These are phyloP conservation scores for Elaeis oleifera DNA, from an alignment of 202 grass and related monocot genomes.

Conservation along the genomic window DNA sequence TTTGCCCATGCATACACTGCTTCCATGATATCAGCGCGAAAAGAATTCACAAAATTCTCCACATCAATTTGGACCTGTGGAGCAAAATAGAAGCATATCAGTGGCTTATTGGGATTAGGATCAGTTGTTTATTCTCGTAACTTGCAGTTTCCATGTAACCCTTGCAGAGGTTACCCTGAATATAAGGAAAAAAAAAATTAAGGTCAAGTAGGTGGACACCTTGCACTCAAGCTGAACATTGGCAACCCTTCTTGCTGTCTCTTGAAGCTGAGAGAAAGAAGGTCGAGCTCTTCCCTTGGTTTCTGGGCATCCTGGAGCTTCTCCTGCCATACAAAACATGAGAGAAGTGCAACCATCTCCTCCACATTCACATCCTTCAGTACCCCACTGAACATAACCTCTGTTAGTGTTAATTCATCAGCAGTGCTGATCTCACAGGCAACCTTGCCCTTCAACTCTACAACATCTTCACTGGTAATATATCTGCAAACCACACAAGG, in stretches of 20 bases:
- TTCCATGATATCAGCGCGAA: slow-evolving; percentile 88
- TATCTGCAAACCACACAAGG: slow-evolving; percentile 47
- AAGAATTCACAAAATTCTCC: slow-evolving; percentile 68
- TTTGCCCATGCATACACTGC: slow-evolving; percentile 74
- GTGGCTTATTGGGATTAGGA: neutral
- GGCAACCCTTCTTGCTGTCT: slow-evolving; percentile 75
- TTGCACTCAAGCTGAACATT: slow-evolving; percentile 95
- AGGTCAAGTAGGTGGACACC: slow-evolving; percentile 25
- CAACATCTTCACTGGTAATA: slow-evolving; percentile 79
- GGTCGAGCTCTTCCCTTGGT: slow-evolving; percentile 67
- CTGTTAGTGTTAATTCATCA: slow-evolving; percentile 75
- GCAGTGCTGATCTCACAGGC: slow-evolving; percentile 86
- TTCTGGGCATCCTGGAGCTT: slow-evolving; percentile 80
- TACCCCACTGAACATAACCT: slow-evolving; percentile 83
- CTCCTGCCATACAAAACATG: slow-evolving; percentile 97
- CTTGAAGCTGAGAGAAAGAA: slow-evolving; percentile 78
- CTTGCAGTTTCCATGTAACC: no score
- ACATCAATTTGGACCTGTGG: slow-evolving; percentile 77
- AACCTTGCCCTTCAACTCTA: slow-evolving; percentile 83
- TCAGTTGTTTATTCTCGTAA: no score
- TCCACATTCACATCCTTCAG: slow-evolving; percentile 76
- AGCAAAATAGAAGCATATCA: neutral
- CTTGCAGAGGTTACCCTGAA: no score
- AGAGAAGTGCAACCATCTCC: slow-evolving; percentile 89
- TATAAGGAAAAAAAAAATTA: no score